Percentiles rank a stretch among this genome's conserved stretches.
phyloP scores from a whole-genome alignment of 192 early-diverging fungal species.

The Entomortierella parvispora region DNA sequence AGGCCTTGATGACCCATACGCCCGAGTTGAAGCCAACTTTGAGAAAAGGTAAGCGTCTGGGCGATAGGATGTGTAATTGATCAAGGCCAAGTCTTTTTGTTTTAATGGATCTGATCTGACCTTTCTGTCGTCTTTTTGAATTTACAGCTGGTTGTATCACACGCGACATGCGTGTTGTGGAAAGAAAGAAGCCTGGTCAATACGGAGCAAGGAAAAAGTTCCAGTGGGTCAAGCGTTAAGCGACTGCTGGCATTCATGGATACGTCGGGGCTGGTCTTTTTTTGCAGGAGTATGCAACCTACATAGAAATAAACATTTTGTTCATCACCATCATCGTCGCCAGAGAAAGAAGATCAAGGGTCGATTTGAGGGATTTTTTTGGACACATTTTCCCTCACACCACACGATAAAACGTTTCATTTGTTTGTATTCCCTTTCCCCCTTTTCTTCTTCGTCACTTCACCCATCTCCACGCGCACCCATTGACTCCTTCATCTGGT shows the following conservation, averaged over 20 bases:
- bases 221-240: slow-evolving; percentile 57
- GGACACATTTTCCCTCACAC: no score
- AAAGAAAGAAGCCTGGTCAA: slow-evolving; percentile 97
- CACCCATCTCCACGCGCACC: background rate
- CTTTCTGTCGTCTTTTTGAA: slow-evolving; percentile 12
- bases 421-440: background rate
- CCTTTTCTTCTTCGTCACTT: background rate
- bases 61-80: background rate
- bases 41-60: slow-evolving; percentile 52
- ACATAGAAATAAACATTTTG: no score
- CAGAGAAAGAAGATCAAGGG: no score
- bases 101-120: background rate
- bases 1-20: slow-evolving; percentile 75
- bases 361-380: no score
- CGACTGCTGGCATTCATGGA: no score
- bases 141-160: slow-evolving; percentile 65
- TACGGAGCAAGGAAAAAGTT: slow-evolving; percentile 86
- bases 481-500: background rate
- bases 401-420: no score
- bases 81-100: background rate
- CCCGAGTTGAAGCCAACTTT: slow-evolving; percentile 66
- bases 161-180: slow-evolving; percentile 81
- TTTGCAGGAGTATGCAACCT: no score
- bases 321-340: no score
- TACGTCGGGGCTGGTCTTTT: no score